Conservation (phyloP, 257 asterid species). For the Sherardia arvensis region DNA sequence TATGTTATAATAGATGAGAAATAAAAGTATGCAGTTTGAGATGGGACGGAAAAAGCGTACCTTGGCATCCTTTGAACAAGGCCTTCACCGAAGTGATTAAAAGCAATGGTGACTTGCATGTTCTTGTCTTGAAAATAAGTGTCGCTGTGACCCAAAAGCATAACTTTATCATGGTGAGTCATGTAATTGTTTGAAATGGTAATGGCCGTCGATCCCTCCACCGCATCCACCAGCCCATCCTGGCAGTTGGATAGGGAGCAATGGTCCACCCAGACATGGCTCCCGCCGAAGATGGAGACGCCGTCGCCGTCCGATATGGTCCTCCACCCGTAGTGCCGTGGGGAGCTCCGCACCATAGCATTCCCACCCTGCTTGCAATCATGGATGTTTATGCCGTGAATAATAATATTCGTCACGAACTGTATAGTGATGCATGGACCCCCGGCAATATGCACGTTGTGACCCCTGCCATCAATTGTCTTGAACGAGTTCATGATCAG, state of each 20-base stretch:
- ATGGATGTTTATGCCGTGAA: slow-evolving; percentile 67
- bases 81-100: slow-evolving; percentile 82
- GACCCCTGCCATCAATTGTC: slow-evolving; percentile 78
- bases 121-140: slow-evolving; percentile 40
- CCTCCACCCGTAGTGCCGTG: slow-evolving; percentile 70
- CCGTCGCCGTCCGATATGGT: slow-evolving; percentile 76
- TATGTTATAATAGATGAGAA: too few relatives aligned
- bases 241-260: slow-evolving; percentile 52
- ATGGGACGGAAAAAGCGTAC: slow-evolving; percentile 15
- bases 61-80: slow-evolving; percentile 87
- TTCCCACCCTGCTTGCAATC: slow-evolving; percentile 81
- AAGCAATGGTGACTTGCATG: slow-evolving; percentile 74
- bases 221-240: slow-evolving; percentile 67
- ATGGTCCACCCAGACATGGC: slow-evolving; percentile 83
- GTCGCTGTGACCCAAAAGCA: slow-evolving; percentile 79
- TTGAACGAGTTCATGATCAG: slow-evolving; percentile 78
- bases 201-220: slow-evolving; percentile 59
- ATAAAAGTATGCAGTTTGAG: too few relatives aligned
- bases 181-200: slow-evolving; percentile 60
- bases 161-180: slow-evolving; percentile 75
- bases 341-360: slow-evolving; percentile 56
- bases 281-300: slow-evolving; percentile 60
- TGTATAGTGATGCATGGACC: slow-evolving; percentile 85
- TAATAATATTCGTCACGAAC: slow-evolving; percentile 58
- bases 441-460: slow-evolving; percentile 66